Conservation (phyloP, 1,284 basidiomycete species). For the Ganoderma leucocontextum region DNA sequence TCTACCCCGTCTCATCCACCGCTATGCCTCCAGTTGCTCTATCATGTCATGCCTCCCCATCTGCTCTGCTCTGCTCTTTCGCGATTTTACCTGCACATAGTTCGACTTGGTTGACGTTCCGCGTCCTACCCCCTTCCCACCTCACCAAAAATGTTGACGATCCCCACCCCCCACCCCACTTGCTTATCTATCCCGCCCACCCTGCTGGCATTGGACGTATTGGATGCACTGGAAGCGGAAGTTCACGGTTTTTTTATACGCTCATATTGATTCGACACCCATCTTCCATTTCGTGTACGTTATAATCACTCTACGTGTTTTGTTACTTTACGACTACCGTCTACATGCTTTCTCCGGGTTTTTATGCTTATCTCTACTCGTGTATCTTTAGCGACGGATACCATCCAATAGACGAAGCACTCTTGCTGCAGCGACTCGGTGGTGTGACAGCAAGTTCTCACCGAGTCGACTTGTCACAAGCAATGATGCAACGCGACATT, state of each 20-base stretch:
- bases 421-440: not conserved
- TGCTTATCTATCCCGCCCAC: not conserved
- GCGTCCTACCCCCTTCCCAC: not conserved
- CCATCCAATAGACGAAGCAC: conserved; percentile 5
- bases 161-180: not conserved
- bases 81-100: not conserved
- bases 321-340: conserved; percentile 6
- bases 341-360: conserved; percentile 3
- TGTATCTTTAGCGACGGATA: conserved; percentile 13
- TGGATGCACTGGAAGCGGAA: conserved; percentile 1
- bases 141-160: not conserved
- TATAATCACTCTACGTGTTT: conserved; percentile 8
- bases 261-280: not conserved
- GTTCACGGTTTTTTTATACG: not conserved
- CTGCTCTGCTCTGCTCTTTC: not conserved
- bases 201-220: not conserved
- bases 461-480: not conserved
- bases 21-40: conserved; percentile 4
- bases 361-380: not conserved
- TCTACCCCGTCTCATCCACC: not conserved
- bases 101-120: not conserved
- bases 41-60: not conserved
- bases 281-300: conserved; percentile 4
- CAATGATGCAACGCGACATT: not conserved
- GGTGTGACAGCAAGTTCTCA: not conserved